These are phyloP conservation scores for Dendryphion nanum DNA, from an alignment of 2,329 filamentous ascomycete genomes.

Conservation along the genomic window DNA sequence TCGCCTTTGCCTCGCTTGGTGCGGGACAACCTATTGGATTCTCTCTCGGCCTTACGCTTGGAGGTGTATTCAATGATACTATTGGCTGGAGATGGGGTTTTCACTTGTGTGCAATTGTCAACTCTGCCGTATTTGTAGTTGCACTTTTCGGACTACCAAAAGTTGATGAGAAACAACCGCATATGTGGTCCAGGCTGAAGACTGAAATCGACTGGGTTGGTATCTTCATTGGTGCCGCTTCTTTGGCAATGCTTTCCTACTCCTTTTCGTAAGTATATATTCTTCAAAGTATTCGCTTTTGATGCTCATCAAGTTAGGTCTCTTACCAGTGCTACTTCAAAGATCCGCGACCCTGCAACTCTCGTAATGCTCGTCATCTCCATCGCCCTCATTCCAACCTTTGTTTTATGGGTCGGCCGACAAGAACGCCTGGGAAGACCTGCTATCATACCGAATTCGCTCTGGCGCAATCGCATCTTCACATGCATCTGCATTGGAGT, in stretches of 20 bases:
- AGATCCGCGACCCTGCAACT: constrained; percentile 45
- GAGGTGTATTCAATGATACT: constrained; percentile 49
- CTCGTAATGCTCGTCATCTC: constrained; percentile 49
- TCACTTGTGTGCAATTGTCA: constrained; percentile 48
- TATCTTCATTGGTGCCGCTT: constrained; percentile 46
- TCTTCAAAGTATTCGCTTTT: background rate
- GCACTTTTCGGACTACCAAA: constrained; percentile 41
- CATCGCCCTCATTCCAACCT: constrained; percentile 46
- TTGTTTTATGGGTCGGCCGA: constrained; percentile 55
- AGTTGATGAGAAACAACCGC: constrained; percentile 18
- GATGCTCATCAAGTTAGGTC: constrained; percentile 10
- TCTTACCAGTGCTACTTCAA: constrained; percentile 41
- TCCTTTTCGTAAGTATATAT: constrained; percentile 50
- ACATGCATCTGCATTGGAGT: constrained; percentile 53
- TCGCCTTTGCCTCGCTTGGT: constrained; percentile 53
- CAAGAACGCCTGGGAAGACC: constrained; percentile 48
- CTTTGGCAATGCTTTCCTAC: constrained; percentile 52
- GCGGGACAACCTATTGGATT: constrained; percentile 54
- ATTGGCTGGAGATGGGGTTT: constrained; percentile 56
- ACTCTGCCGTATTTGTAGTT: constrained; percentile 39
- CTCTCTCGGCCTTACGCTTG: constrained; percentile 51
- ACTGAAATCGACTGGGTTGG: constrained; percentile 56
- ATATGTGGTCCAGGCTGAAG: constrained; percentile 29
- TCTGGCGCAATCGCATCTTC: constrained; percentile 61
- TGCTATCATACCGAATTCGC: constrained; percentile 60